These are phyloP conservation scores for Trichosporon coremiiforme DNA, from an alignment of 1,284 basidiomycete genomes.

Conservation along the genomic window DNA sequence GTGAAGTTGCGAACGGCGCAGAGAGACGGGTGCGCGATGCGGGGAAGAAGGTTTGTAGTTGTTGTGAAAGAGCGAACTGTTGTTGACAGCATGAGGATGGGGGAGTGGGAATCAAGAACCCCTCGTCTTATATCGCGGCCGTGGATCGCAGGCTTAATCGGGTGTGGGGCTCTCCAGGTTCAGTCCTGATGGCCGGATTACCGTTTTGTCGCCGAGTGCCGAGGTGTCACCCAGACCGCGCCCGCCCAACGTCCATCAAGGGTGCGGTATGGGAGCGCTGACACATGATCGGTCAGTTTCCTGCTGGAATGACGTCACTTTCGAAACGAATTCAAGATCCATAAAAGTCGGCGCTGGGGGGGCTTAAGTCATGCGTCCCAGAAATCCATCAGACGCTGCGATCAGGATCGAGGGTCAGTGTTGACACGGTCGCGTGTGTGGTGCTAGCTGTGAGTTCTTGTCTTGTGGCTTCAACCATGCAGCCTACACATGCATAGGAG, in stretches of 20 bases:
- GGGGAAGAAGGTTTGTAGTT: not conserved
- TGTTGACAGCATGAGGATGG: not conserved
- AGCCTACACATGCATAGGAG: not conserved
- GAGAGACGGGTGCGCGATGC: not conserved
- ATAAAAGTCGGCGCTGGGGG: not conserved
- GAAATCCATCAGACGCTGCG: not conserved
- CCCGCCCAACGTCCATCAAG: too few species aligned
- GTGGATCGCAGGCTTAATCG: not conserved
- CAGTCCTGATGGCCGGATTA: not conserved
- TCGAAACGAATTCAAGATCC: not conserved
- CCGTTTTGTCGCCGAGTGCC: not conserved
- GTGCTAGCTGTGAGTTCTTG: not conserved
- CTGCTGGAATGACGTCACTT: not conserved
- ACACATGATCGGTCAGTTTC: slow-evolving; percentile 6
- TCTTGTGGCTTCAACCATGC: too few species aligned
- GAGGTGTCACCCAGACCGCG: not conserved
- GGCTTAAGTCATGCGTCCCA: not conserved
- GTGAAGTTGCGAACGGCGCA: not conserved
- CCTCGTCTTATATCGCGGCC: not conserved
- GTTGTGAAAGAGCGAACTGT: not conserved
- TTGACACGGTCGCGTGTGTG: not conserved
- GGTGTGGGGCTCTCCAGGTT: not conserved
- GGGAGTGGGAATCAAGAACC: not conserved
- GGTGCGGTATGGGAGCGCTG: not conserved
- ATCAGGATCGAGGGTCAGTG: not conserved